Evolutionary conservation across 108 stramenopile genomes (phyloP).

Genomic region (Nannochloropsis gaditana): DNA sequence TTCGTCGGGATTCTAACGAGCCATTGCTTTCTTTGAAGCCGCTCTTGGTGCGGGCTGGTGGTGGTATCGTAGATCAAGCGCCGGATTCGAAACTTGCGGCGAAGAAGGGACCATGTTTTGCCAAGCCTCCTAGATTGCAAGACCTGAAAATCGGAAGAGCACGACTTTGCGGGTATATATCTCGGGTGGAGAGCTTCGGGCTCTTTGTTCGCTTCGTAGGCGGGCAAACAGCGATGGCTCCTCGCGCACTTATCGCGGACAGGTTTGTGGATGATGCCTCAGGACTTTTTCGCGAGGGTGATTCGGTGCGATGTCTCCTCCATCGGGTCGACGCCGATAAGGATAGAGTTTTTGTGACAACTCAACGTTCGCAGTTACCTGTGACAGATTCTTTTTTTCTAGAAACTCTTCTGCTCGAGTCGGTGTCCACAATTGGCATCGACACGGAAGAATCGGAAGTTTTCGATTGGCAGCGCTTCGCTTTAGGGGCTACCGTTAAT

Average conservation of each 20-base stretch:
- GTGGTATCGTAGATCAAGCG: conserved; percentile 23
- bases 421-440: conserved; percentile 4
- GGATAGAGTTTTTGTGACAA: conserved; percentile 29
- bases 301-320: conserved; percentile 51
- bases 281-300: conserved; percentile 48
- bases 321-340: conserved; percentile 41
- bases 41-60: conserved; percentile 33
- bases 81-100: conserved; percentile 39
- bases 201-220: conserved; percentile 49
- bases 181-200: conserved; percentile 45
- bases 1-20: conserved; percentile 15
- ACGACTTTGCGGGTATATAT: conserved; percentile 39
- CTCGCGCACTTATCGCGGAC: conserved; percentile 46
- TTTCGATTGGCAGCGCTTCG: conserved; percentile 16
- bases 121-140: not conserved
- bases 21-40: conserved; percentile 44
- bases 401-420: conserved; percentile 31
- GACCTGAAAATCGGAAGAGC: conserved; percentile 1
- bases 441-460: not conserved
- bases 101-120: not conserved
- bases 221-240: conserved; percentile 46
- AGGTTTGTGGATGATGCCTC: conserved; percentile 43
- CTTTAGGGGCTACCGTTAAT: conserved; percentile 28
- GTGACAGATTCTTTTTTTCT: conserved; percentile 28
- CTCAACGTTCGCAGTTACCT: conserved; percentile 18